Percentiles rank a stretch among this genome's conserved stretches.
These are phyloP conservation scores for Lanzia echinophila DNA, from an alignment of 2,329 filamentous ascomycete species.

Conservation along the genomic window DNA sequence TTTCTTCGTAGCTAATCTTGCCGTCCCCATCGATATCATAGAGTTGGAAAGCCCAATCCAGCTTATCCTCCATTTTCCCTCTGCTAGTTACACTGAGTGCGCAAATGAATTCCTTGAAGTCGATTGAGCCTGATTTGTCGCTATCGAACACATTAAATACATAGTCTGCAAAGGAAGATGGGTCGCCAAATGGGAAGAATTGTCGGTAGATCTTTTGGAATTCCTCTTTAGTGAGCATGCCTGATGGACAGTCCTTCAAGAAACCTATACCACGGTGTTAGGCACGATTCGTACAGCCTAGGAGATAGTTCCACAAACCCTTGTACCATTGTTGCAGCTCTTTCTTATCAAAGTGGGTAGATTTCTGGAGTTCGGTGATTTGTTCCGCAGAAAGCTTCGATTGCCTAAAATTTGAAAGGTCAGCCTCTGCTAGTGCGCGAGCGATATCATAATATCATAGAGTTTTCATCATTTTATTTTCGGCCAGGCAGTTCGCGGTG, in stretches of 20 bases:
- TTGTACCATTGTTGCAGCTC: constrained; percentile 99
- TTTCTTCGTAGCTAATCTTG: constrained; percentile 98
- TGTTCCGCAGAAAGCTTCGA: constrained; percentile 97
- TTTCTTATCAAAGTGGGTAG: constrained; percentile 99
- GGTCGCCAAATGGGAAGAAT: constrained; percentile 98
- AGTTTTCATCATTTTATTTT: too few relatives aligned
- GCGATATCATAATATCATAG: too few relatives aligned
- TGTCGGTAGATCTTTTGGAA: constrained; percentile 99
- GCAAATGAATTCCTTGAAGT: constrained; percentile 99
- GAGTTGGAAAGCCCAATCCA: constrained; percentile 98
- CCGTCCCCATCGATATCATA: constrained; percentile 99
- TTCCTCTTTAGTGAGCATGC: constrained; percentile 95
- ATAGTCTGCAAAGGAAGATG: constrained; percentile 95
- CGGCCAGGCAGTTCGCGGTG: neutral
- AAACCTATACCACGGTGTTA: constrained; percentile 56
- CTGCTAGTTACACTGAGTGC: constrained; percentile 93
- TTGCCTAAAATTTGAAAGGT: constrained; percentile 54
- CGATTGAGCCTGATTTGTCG: constrained; percentile 94
- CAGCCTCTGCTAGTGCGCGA: neutral
- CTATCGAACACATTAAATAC: constrained; percentile 99
- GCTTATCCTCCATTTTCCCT: constrained; percentile 98
- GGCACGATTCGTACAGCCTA: constrained; percentile 12
- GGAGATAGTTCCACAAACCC: constrained; percentile 50
- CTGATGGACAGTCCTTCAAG: constrained; percentile 94
- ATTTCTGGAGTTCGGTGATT: constrained; percentile 89